Base-by-base conservation (phyloP, 1,139 yeast genomes). In the Sugiyamaella japonica region DNA sequence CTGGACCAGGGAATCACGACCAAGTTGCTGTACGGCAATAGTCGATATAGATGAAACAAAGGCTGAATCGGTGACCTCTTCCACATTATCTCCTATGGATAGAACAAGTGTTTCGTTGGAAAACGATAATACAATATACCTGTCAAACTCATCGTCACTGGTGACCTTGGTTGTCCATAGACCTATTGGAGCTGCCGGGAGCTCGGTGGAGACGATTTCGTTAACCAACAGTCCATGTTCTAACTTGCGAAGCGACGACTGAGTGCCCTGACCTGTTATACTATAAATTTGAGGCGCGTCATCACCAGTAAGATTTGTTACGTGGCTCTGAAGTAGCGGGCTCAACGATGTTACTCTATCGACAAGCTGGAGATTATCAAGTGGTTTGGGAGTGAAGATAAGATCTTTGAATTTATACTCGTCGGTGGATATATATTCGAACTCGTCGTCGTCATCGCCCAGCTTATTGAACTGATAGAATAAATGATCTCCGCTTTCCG, bases 381-480 rank as follows among this genome's bases (percentile, higher is more conserved):
- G 53, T 61, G 74, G 65, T 59, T 73, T 54, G 3, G 55, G 55
- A 6, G 41, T 17, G 54, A 59, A 60, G 5, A 51, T 29, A 10
- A 52, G 13, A n/a, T 49, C 52, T 7, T 20, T 55, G 9, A 67
- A 64, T 57, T 66, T 65, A 31, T 51, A 52, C n/a, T 58, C 55
- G 28, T 50, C 36, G 7, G 28, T 13, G 10, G 56, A 50, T 10
- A 52, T 47, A 53, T 38, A 52, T 31, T 51, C 55, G n/a, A 29
- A 50, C 52, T 42, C 68, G 52, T 72, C 73, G 36, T 72, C 79
- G 44, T 77, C 79, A 46, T 79, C 83, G 1, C 95, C 97, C 41
- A 91, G 73, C 55, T 81, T 81, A 58, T 86, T 90, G 66, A 90
- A 86, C 68, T 89, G 96, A 63, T 85, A 89, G 28, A 87, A 73